Percentiles rank a stretch among this genome's conserved stretches.
These are phyloP conservation scores for Polyporus tsugae DNA, from an alignment of 1,284 basidiomycete species.

Conservation along the genomic window DNA sequence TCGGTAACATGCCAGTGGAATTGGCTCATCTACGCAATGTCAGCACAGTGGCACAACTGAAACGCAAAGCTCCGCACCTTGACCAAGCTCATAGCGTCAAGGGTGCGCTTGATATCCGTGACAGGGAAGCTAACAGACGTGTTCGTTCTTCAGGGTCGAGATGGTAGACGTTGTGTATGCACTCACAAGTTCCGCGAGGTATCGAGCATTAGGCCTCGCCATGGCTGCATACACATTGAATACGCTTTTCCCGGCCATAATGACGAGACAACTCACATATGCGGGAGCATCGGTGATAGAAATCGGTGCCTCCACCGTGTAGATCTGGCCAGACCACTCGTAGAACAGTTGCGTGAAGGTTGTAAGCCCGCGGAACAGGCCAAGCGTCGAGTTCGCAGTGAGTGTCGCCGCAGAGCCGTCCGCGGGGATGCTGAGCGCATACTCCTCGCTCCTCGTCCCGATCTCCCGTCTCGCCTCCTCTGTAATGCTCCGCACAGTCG, in stretches of 20 bases:
- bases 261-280: constrained; percentile 52
- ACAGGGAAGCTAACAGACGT: constrained; percentile 59
- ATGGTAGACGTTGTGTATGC: neutral
- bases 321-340: constrained; percentile 54
- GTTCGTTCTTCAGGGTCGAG: neutral
- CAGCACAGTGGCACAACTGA: neutral
- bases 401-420: constrained; percentile 68
- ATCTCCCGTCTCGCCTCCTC: constrained; percentile 61
- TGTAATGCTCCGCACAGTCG: constrained; percentile 49
- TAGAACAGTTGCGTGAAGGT: constrained; percentile 87
- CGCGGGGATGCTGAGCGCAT: constrained; percentile 66
- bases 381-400: constrained; percentile 75
- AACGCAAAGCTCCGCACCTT: constrained; percentile 58
- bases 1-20: constrained; percentile 86
- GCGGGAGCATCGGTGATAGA: constrained; percentile 67
- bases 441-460: constrained; percentile 67
- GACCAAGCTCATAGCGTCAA: constrained; percentile 88
- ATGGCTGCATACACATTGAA: constrained; percentile 54
- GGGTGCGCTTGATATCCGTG: constrained; percentile 69
- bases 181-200: constrained; percentile 66
- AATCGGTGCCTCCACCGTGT: constrained; percentile 67
- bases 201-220: constrained; percentile 85
- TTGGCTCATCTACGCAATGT: constrained; percentile 58
- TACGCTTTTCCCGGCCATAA: neutral
- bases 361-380: constrained; percentile 82